Evolutionary conservation across 495 filamentous ascomycete species (phyloP).

Genomic region (Hypoxylon trugodes): DNA sequence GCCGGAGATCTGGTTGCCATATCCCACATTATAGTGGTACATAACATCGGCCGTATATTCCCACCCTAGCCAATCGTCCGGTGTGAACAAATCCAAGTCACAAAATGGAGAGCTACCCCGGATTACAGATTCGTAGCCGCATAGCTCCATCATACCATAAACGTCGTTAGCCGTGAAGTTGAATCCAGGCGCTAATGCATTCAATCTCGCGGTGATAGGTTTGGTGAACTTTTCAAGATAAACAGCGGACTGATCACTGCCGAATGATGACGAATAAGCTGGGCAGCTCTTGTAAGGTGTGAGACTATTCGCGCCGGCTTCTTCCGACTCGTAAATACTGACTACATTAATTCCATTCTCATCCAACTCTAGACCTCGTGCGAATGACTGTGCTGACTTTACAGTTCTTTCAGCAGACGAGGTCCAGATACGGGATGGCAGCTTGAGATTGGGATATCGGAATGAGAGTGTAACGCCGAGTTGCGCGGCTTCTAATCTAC

Average conservation of each 20-base stretch:
- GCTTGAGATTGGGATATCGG: constrained; percentile 52
- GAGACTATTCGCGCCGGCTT: constrained; percentile 55
- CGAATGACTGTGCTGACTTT: constrained; percentile 54
- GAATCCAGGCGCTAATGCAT: constrained; percentile 51
- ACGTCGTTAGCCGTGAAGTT: constrained; percentile 58
- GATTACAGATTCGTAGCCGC: constrained; percentile 60
- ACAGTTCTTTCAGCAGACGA: constrained; percentile 57
- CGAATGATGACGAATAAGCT: constrained; percentile 55
- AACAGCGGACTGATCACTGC: constrained; percentile 51
- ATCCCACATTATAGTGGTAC: constrained; percentile 61
- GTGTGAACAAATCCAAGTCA: constrained; percentile 53
- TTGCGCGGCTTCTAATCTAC: constrained; percentile 53
- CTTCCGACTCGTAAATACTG: constrained; percentile 47
- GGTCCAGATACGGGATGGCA: constrained; percentile 57
- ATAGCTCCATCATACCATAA: constrained; percentile 59
- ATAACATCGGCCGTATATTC: constrained; percentile 58
- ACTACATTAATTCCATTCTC: constrained; percentile 53
- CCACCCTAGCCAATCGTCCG: constrained; percentile 58
- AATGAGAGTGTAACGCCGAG: constrained; percentile 52
- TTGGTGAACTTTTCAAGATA: constrained; percentile 54
- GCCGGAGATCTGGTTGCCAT: constrained; percentile 52
- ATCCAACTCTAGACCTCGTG: constrained; percentile 51
- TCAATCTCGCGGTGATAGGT: constrained; percentile 54
- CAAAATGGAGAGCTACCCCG: constrained; percentile 58
- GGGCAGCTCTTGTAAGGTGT: constrained; percentile 60